These are phyloP conservation scores for Aspergillus transmontanensis DNA, from an alignment of 2,329 filamentous ascomycete species.

Conservation along the genomic window DNA sequence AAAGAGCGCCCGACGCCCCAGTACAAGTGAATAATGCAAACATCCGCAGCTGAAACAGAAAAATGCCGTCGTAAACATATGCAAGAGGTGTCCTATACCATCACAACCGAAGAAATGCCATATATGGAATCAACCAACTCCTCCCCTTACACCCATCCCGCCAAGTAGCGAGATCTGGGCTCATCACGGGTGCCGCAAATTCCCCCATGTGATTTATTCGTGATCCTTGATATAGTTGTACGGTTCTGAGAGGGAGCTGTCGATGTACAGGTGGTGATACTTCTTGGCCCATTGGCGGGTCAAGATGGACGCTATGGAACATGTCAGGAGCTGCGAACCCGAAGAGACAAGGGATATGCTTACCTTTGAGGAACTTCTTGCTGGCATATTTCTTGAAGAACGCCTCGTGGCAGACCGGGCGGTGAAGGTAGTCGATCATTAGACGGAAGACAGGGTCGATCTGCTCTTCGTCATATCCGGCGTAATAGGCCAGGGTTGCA, in stretches of 20 bases:
- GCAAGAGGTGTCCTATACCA: conserved; percentile 43
- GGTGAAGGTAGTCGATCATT: conserved; percentile 95
- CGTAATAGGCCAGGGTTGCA: conserved; percentile 82
- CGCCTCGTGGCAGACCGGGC: conserved; percentile 88
- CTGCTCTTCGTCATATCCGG: conserved; percentile 90
- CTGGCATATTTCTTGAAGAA: conserved; percentile 99
- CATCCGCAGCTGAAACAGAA: conserved; percentile 35
- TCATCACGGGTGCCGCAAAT: conserved; percentile 29
- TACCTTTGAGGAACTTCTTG: conserved; percentile 99
- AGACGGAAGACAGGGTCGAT: conserved; percentile 88
- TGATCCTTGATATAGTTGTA: conserved; percentile 36
- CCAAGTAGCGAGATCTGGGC: conserved; percentile 22
- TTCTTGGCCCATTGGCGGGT: conserved; percentile 93
- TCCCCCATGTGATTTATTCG: conserved; percentile 30
- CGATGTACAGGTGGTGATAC: conserved; percentile 52
- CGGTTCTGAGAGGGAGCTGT: conserved; percentile 33
- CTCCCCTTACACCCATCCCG: conserved; percentile 25
- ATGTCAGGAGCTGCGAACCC: conserved; percentile 23
- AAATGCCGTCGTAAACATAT: conserved; percentile 43
- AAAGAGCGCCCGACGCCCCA: conserved; percentile 38
- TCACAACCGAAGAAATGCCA: conserved; percentile 46
- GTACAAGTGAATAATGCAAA: conserved; percentile 38
- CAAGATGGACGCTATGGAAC: conserved; percentile 74
- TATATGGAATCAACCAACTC: conserved; percentile 38
- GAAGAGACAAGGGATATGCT: conserved; percentile 29